phyloP scores from a whole-genome alignment of 257 asterid genomes.

The Craterostigma plantagineum region DNA sequence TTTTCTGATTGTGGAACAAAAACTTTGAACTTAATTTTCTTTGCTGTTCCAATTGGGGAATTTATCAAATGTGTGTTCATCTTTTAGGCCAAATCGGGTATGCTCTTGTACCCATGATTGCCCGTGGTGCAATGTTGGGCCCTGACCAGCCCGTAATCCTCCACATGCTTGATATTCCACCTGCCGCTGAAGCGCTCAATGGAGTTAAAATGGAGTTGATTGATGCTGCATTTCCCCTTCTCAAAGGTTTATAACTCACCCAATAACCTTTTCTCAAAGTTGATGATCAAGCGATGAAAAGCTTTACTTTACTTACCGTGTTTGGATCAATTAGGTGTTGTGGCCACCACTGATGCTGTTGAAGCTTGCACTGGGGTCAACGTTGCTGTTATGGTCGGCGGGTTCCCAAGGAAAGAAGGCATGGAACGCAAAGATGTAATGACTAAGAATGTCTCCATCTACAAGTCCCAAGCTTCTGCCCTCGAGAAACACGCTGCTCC shows the following conservation, averaged over 20 bases:
- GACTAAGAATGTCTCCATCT: constrained; percentile 88
- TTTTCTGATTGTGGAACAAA: constrained; percentile 1
- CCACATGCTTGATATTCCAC: constrained; percentile 85
- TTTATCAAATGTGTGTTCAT: constrained; percentile 3
- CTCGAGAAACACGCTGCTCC: constrained; percentile 85
- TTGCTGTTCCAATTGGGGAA: neutral
- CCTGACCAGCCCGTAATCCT: constrained; percentile 83
- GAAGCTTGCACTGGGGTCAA: constrained; percentile 85
- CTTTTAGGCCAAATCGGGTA: constrained; percentile 83
- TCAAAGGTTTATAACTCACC: constrained; percentile 41
- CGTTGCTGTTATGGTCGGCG: constrained; percentile 91
- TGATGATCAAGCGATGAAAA: too few species aligned
- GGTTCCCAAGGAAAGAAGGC: constrained; percentile 96
- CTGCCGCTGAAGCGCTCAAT: constrained; percentile 78
- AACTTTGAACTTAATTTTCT: neutral
- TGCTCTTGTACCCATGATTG: constrained; percentile 90
- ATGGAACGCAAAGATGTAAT: constrained; percentile 96
- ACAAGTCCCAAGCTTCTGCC: constrained; percentile 91
- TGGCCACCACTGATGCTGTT: constrained; percentile 75
- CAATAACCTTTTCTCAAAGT: too few species aligned
- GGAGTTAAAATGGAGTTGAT: constrained; percentile 93
- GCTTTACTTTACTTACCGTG: constrained; percentile 3
- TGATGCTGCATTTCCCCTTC: constrained; percentile 88
- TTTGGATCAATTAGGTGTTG: constrained; percentile 92
- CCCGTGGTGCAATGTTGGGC: constrained; percentile 90